Percentiles rank a stretch among this genome's conserved stretches.
Conservation (phyloP, 768 basidiomycete genomes). For the Astraeus odoratus region DNA sequence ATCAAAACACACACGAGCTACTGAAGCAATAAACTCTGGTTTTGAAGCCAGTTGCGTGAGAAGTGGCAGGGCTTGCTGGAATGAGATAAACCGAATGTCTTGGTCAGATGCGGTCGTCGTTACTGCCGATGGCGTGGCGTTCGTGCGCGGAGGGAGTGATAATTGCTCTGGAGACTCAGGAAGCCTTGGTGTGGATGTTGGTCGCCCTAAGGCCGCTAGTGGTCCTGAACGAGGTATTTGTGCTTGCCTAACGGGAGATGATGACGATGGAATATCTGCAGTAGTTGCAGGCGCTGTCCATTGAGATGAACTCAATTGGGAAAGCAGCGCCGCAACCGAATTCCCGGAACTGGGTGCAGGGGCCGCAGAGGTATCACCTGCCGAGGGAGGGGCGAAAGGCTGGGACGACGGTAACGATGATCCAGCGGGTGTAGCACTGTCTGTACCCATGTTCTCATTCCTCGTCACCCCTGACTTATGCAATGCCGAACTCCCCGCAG, state of each 20-base stretch:
- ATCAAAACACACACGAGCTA: conserved; percentile 43
- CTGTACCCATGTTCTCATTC: neutral
- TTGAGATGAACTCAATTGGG: conserved; percentile 43
- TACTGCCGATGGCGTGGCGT: conserved; percentile 7
- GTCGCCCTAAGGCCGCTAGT: conserved; percentile 5
- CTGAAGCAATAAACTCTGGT: conserved; percentile 39
- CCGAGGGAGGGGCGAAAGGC: conserved; percentile 4
- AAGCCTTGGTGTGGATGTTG: conserved; percentile 8
- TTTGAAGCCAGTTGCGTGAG: conserved; percentile 56
- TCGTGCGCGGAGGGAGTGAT: conserved; percentile 9
- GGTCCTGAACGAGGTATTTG: no score
- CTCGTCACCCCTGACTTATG: neutral
- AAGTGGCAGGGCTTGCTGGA: conserved; percentile 63
- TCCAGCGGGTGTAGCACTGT: neutral
- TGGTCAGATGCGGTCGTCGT: conserved; percentile 9
- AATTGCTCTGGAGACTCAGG: conserved; percentile 6
- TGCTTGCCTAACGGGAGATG: conserved; percentile 1
- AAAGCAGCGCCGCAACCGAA: conserved; percentile 56
- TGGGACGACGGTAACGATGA: conserved; percentile 1
- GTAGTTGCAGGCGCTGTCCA: conserved; percentile 6
- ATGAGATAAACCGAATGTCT: conserved; percentile 46
- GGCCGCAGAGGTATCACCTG: neutral
- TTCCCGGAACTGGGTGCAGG: conserved; percentile 20
- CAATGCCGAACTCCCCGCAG: neutral
- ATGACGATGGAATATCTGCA: neutral